phyloP scores from a whole-genome alignment of 192 early-diverging fungal genomes.

The Oehlia diaphana region DNA sequence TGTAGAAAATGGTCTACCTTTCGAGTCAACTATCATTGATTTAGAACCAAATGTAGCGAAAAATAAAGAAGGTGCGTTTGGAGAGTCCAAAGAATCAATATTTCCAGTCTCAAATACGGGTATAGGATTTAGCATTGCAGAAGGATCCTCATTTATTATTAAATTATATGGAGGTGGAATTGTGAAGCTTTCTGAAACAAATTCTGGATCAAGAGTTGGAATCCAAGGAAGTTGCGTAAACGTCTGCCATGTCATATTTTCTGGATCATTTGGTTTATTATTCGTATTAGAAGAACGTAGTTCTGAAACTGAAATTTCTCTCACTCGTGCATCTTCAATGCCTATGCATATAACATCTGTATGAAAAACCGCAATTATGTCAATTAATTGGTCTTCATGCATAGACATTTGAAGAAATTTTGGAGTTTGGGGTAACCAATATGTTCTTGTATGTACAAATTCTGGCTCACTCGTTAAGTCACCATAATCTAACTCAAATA shows the following conservation, averaged over 20 bases:
- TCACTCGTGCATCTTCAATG: slow-evolving; percentile 13
- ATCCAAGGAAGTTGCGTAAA: slow-evolving; percentile 21
- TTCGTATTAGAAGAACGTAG: not conserved
- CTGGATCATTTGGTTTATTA: not conserved
- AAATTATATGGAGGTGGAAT: slow-evolving; percentile 23
- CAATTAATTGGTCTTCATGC: slow-evolving; percentile 19
- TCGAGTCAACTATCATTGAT: slow-evolving; percentile 29
- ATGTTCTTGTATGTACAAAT: slow-evolving; percentile 17
- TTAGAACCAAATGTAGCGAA: slow-evolving; percentile 27
- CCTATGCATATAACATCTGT: slow-evolving; percentile 19
- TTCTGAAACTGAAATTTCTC: slow-evolving; percentile 8
- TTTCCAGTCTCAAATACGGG: slow-evolving; percentile 15
- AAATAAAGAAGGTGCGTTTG: slow-evolving; percentile 12
- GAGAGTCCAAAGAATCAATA: slow-evolving; percentile 1
- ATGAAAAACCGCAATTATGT: slow-evolving; percentile 23
- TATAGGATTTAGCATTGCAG: slow-evolving; percentile 24
- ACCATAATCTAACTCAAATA: slow-evolving; percentile 19
- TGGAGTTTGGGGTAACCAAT: slow-evolving; percentile 29
- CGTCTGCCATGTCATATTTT: slow-evolving; percentile 5
- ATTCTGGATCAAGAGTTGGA: slow-evolving; percentile 16
- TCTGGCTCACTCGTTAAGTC: not conserved
- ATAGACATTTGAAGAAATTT: slow-evolving; percentile 19
- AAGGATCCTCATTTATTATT: slow-evolving; percentile 1
- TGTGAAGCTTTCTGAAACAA: slow-evolving; percentile 17
- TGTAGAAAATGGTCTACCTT: slow-evolving; percentile 24